Base-by-base conservation (phyloP, 371 early-diverging fungal species). In the Mortierella sp. region DNA sequence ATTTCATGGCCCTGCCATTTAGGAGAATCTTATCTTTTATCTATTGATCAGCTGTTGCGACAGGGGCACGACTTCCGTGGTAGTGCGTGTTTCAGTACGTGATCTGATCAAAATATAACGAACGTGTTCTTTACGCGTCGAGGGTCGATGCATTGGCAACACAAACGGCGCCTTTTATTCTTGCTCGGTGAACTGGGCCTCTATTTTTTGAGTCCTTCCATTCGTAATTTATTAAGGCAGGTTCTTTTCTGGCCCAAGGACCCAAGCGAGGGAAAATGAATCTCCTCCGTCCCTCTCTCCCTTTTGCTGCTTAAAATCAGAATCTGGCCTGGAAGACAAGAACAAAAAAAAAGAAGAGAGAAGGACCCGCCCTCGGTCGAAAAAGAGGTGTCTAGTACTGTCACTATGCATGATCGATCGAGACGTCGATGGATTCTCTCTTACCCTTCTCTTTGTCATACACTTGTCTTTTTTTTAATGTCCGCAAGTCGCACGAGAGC, bases 221-320 rank as follows among this genome's bases (percentile, higher is more conserved):
- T n/a, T 24, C 9, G 8, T 24, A 24, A 21, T 40, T 9, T 24
- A 9, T 21, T 21, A 50, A 31, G 48, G 13, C 16, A 64, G 34
- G 75, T 80, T 80, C 80, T 72, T 21, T 80, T 80, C 59, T 76
- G 76, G 70, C 48, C 80, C 73, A 75, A 67, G 40, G 71, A 55
- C 10, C 13, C 55, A 69, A 37, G 5, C 5, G 9, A 13, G n/a
- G 1, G 11, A 67, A 40, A 10, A 57, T 24, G 8, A 21, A 67
- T 37, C 19, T 8, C 24, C 3, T 19, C 69, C 34, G 11, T 64
- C 43, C 21, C 28, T 73, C 37, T 73, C 19, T 1, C 11, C n/a
- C 48, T 14, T 9, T 34, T 69, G 73, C 55, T 79, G 79, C 71
- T 54, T 0, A 10, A 54, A 73, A 79, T 74, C 74, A 71, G 75